Evolutionary conservation across 768 basidiomycete species (phyloP).

Genomic region (Rhizopogon roseolus): DNA sequence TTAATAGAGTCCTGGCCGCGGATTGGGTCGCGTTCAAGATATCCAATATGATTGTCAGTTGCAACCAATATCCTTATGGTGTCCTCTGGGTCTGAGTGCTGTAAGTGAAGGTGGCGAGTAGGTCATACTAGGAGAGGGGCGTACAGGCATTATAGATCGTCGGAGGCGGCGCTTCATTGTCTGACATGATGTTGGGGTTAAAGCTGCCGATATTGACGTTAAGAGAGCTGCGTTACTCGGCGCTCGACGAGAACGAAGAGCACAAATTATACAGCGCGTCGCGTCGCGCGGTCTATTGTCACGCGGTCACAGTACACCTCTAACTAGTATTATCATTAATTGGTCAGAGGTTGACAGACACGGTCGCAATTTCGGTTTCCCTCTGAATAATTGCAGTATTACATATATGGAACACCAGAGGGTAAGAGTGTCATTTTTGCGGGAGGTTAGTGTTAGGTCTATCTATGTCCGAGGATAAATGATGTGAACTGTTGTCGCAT

Average conservation of each 20-base stretch:
- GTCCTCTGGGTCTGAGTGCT: slow-evolving; percentile 48
- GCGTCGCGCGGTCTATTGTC: background rate
- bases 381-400: no score
- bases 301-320: background rate
- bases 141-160: background rate
- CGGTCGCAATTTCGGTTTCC: no score
- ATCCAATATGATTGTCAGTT: slow-evolving; percentile 96
- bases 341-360: no score
- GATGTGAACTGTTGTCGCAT: slow-evolving; percentile 64
- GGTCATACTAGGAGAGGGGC: background rate
- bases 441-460: background rate
- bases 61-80: slow-evolving; percentile 84
- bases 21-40: slow-evolving; percentile 89
- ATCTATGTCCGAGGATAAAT: slow-evolving; percentile 39
- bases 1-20: slow-evolving; percentile 94
- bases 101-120: background rate
- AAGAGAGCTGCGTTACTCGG: background rate
- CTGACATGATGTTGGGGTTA: background rate
- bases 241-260: background rate
- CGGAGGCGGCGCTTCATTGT: background rate
- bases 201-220: background rate
- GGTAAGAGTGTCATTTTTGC: no score
- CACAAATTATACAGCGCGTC: background rate
- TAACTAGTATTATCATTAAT: no score
- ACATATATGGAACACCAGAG: no score